phyloP scores from a whole-genome alignment of 1,284 basidiomycete genomes.

The Austroboletus niveus region DNA sequence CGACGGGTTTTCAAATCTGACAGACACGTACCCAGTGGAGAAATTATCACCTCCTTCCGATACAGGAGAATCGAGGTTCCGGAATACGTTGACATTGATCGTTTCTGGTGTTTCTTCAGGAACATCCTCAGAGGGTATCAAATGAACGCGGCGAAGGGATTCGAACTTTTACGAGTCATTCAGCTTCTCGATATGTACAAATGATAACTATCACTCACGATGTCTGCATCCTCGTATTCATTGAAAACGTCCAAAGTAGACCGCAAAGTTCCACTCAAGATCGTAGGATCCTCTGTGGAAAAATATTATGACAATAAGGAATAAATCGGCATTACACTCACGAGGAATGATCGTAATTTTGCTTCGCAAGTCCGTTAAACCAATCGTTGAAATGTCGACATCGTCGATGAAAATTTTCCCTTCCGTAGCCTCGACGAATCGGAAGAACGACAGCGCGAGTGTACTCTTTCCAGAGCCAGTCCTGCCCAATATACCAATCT shows the following conservation, averaged over 20 bases:
- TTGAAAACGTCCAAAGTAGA: constrained; percentile 90
- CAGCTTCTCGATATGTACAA: not conserved
- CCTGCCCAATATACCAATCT: constrained; percentile 85
- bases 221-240: constrained; percentile 84
- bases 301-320: not conserved
- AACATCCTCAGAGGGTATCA: constrained; percentile 64
- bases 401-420: constrained; percentile 86
- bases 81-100: constrained; percentile 84
- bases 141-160: constrained; percentile 83
- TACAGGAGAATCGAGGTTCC: constrained; percentile 80
- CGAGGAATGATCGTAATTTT: constrained; percentile 92
- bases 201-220: constrained; percentile 49
- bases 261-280: constrained; percentile 81
- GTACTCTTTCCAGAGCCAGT: constrained; percentile 92
- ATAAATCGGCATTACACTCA: constrained; percentile 35
- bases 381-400: constrained; percentile 83
- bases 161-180: constrained; percentile 58
- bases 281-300: constrained; percentile 79
- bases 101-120: constrained; percentile 41
- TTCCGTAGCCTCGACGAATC: constrained; percentile 87
- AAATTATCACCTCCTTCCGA: constrained; percentile 94
- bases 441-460: constrained; percentile 90
- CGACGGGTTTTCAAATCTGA: not conserved
- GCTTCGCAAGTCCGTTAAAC: constrained; percentile 84
- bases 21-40: constrained; percentile 67